These are phyloP conservation scores for Benincasa hispida DNA, from an alignment of 306 rosid species.

Conservation along the genomic window DNA sequence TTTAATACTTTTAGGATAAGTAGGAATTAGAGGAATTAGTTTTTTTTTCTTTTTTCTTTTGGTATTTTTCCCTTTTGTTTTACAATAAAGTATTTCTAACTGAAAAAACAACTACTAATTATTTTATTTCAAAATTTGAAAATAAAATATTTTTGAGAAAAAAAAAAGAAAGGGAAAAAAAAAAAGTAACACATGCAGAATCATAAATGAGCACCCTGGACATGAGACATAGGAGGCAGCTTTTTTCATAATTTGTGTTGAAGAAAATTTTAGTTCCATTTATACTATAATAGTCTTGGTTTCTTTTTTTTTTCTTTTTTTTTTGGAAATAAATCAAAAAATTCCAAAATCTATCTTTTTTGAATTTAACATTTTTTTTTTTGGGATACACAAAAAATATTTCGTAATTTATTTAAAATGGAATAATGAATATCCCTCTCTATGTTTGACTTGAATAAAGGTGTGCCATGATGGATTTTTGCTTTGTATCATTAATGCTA, in stretches of 20 bases:
- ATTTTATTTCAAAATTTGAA: not conserved
- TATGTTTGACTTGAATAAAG: conserved; percentile 59
- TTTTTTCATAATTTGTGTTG: conserved; percentile 19
- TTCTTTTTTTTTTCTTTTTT: not conserved
- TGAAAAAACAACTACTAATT: not conserved
- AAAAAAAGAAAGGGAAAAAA: not conserved
- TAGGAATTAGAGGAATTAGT: not conserved
- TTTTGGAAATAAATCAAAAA: not conserved
- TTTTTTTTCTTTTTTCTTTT: not conserved
- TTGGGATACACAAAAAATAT: not conserved
- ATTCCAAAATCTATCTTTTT: not conserved
- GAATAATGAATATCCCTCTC: conserved; percentile 2
- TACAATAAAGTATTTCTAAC: not conserved
- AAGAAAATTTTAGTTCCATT: conserved; percentile 2
- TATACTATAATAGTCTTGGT: not conserved
- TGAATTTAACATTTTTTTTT: not conserved
- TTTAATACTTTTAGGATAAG: not conserved
- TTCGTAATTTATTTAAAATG: not conserved
- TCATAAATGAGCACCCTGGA: conserved; percentile 4
- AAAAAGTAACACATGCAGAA: not conserved
- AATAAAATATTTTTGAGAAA: not conserved
- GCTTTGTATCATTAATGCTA: conserved; percentile 49
- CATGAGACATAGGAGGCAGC: not conserved
- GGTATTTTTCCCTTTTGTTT: not conserved
- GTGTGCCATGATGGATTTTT: conserved; percentile 32